Evolutionary conservation across 495 filamentous ascomycete genomes (phyloP), one percentile per base, ranked within the genome.

Genomic region (Amniculicola lignicola): DNA sequence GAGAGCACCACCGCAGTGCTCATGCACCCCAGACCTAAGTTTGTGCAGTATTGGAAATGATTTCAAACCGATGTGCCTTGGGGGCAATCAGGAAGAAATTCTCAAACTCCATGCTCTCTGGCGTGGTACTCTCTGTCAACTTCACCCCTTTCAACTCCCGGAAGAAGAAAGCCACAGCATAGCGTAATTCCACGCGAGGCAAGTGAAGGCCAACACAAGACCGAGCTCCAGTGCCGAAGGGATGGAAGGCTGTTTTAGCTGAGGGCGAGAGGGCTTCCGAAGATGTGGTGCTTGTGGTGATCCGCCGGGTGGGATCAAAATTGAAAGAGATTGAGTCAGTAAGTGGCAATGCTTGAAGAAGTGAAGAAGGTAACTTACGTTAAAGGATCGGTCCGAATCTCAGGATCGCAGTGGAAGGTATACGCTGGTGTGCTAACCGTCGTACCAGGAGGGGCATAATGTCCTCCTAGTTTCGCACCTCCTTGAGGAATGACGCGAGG

Each of bases 191-290:
- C 31, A 62, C 40, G 23, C 43, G 25, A 3, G 59, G 54, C 3
- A 62, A 42, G 36, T 62, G 59, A 35, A 59, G 41, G 0, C 62
- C 62, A 28, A 62, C 36, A 37, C 59, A 65, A n/a, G 51, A 56
- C 28, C 75, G 69, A 19, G 66, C 70, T 6, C 79, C 80, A 15
- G 69, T 78, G 0, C 81, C 78, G 59, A 79, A 84, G 0, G 78
- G 70, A 47, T 80, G 60, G 12, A 76, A 79, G 4, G 72, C 69
- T 29, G 80, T 71, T 49, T 78, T 81, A 76, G 81, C 80, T 11
- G 61, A 72, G 1, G 42, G 25, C 2, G 28, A 33, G 37, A 72
- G 73, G 0, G 76, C 77, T 37, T 35, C 16, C 11, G 45, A 27
- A 7, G 45, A 3, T 6, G 6, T 23, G n/a, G 18, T 16, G 15